phyloP scores from a whole-genome alignment of 2,329 filamentous ascomycete species.

The Cordyceps pruinosa region DNA sequence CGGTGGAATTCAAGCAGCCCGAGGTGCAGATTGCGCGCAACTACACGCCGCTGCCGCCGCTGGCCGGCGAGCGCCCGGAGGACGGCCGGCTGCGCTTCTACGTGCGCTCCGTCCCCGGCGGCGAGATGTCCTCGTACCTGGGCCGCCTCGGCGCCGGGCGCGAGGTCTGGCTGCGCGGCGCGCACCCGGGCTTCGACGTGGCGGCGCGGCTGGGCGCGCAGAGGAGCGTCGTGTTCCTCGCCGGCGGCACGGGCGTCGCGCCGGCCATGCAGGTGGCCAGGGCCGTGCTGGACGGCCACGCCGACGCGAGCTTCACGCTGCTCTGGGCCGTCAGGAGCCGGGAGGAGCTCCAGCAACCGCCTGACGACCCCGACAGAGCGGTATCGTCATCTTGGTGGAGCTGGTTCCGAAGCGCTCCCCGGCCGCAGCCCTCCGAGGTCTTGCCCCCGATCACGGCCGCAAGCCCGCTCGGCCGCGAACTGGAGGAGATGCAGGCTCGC shows the following conservation, averaged over 20 bases:
- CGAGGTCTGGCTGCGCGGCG: slow-evolving; percentile 69
- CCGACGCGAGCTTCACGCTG: slow-evolving; percentile 49
- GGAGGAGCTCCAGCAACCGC: slow-evolving; percentile 37
- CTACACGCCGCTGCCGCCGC: slow-evolving; percentile 78
- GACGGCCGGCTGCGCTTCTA: slow-evolving; percentile 58
- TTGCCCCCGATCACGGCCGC: slow-evolving; percentile 19
- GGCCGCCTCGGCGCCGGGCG: slow-evolving; percentile 55
- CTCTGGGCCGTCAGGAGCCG: slow-evolving; percentile 72
- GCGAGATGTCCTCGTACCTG: slow-evolving; percentile 82
- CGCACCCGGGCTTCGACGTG: slow-evolving; percentile 60
- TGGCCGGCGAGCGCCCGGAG: slow-evolving; percentile 21
- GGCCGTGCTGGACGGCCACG: slow-evolving; percentile 43
- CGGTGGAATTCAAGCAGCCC: slow-evolving; percentile 89
- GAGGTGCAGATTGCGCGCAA: slow-evolving; percentile 85
- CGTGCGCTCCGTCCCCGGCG: slow-evolving; percentile 68
- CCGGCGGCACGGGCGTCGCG: slow-evolving; percentile 87
- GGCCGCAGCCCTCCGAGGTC: slow-evolving; percentile 16
- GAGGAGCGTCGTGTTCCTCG: slow-evolving; percentile 67
- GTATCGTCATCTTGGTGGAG: slow-evolving; percentile 20
- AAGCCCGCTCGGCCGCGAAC: slow-evolving; percentile 51
- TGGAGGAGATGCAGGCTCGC: slow-evolving; percentile 53
- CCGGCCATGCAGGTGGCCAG: slow-evolving; percentile 77
- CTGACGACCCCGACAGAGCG: slow-evolving; percentile 1
- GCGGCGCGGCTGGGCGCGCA: slow-evolving; percentile 23
- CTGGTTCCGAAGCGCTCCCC: slow-evolving; percentile 15